Evolutionary conservation across 306 rosid species (phyloP).

Genomic region (Potentilla sterilis): DNA sequence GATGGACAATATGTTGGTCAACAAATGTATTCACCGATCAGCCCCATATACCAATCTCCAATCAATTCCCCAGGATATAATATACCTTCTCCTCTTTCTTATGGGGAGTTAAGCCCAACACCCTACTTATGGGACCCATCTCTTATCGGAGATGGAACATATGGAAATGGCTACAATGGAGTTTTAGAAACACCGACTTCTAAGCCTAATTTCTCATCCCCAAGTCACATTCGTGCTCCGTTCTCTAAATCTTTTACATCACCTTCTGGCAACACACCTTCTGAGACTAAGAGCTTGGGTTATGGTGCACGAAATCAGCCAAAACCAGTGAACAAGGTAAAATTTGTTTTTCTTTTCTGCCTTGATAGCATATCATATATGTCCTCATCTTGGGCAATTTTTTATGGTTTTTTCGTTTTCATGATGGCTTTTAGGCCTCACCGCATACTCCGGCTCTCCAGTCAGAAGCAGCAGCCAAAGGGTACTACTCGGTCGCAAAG

Average conservation of each 20-base stretch:
- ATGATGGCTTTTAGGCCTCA: conserved; percentile 41
- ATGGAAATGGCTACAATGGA: conserved; percentile 41
- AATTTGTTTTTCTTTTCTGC: background rate
- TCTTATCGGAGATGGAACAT: conserved; percentile 42
- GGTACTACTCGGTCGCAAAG: conserved; percentile 46
- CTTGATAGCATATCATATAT: background rate
- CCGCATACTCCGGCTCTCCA: conserved; percentile 42
- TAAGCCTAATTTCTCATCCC: conserved; percentile 43
- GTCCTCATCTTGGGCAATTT: conserved; percentile 18
- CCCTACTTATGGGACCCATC: conserved; percentile 53
- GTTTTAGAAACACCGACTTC: conserved; percentile 39
- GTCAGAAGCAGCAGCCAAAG: conserved; percentile 40
- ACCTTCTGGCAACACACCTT: conserved; percentile 29
- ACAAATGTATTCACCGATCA: conserved; percentile 45
- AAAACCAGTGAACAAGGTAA: conserved; percentile 61
- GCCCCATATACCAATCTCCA: conserved; percentile 50
- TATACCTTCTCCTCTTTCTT: conserved; percentile 40
- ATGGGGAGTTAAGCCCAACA: conserved; percentile 50
- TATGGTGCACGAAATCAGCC: conserved; percentile 44
- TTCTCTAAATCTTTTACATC: conserved; percentile 34
- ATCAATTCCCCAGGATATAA: conserved; percentile 52
- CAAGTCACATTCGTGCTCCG: conserved; percentile 34
- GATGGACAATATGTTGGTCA: conserved; percentile 67
- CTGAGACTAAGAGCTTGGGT: conserved; percentile 7
- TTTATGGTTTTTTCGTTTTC: conserved; percentile 17